These are phyloP conservation scores for Neopestalotiopsis rosae DNA, from an alignment of 2,329 filamentous ascomycete genomes.

Conservation along the genomic window DNA sequence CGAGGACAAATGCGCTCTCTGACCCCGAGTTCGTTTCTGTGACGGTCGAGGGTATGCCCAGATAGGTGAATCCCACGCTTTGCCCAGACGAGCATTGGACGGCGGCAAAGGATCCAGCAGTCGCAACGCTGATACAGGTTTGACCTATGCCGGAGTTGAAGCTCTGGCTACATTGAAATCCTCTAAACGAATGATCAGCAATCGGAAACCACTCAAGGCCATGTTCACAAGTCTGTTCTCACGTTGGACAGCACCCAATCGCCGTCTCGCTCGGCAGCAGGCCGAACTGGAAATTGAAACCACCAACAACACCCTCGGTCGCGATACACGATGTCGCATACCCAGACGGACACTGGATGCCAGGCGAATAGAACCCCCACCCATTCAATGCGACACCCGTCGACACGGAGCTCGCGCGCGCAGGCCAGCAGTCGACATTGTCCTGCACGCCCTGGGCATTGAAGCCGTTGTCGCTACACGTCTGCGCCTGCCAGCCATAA, in stretches of 20 bases:
- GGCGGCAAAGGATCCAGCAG: too few relatives aligned
- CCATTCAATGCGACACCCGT: constrained; percentile 7
- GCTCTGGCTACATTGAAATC: not conserved
- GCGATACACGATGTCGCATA: constrained; percentile 9
- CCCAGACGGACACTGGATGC: constrained; percentile 15
- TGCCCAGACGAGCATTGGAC: not conserved
- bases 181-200: not conserved
- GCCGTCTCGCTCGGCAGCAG: constrained; percentile 13
- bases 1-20: not conserved
- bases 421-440: not conserved
- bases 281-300: constrained; percentile 15
- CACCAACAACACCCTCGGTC: not conserved
- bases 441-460: not conserved
- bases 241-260: constrained; percentile 15
- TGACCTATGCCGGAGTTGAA: not conserved
- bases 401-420: not conserved
- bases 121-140: not conserved
- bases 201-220: too few relatives aligned
- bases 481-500: constrained; percentile 3
- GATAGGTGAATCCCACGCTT: not conserved
- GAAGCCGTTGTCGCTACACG: not conserved
- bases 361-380: constrained; percentile 21
- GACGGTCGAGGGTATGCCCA: too few relatives aligned
- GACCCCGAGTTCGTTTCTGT: too few relatives aligned
- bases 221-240: not conserved